Base-by-base conservation (phyloP, 2,329 filamentous ascomycete species). In the Xylariaceae sp. region DNA sequence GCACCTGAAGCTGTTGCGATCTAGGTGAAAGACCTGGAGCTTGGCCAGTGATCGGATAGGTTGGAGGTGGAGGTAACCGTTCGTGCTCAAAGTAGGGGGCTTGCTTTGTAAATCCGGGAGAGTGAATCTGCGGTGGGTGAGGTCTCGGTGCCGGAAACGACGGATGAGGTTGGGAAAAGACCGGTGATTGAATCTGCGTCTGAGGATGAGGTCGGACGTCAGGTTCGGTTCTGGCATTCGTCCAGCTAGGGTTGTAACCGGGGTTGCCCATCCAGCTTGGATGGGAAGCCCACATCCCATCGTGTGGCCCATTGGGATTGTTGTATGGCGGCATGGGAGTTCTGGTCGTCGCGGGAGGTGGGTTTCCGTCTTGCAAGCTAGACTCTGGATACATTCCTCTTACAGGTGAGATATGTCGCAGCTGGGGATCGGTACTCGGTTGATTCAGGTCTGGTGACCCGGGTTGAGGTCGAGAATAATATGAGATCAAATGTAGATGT, bases 311-410 rank as follows among this genome's bases (percentile, higher is more conserved):
- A 32, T 45, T 44, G 40, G 48, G 54, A 42, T 42, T 55, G 68
- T 67, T 55, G 69, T 72, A 77, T 63, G 69, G 74, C 61, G 66
- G 79, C 74, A 87, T 83, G 2, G 83, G 90, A 0, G 86, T 81
- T 57, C 90, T 82, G 11, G 90, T 92, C 36, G 95, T 81, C 2
- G 89, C 85, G 11, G 91, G 89, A 51, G 91, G 89, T 51, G 86
- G 86, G 66, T 86, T 86, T 54, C 85, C 79, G 63, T 96, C 92
- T 64, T 90, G 89, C 59, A 96, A 83, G 41, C 90, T 95, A 1
- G 92, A 95, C 69, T 99, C 94, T 0, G 94, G 94, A 67, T 99
- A 99, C 82, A 97, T 90, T 65, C 91, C 92, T 76, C 96, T 96
- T 41, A 86, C 80, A 0, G 92, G 92, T 2, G 89, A 77, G 55